Evolutionary conservation across 129 eudicot species (phyloP), one percentile per base, ranked within the genome.

Genomic region (Helianthus tuberosus): DNA sequence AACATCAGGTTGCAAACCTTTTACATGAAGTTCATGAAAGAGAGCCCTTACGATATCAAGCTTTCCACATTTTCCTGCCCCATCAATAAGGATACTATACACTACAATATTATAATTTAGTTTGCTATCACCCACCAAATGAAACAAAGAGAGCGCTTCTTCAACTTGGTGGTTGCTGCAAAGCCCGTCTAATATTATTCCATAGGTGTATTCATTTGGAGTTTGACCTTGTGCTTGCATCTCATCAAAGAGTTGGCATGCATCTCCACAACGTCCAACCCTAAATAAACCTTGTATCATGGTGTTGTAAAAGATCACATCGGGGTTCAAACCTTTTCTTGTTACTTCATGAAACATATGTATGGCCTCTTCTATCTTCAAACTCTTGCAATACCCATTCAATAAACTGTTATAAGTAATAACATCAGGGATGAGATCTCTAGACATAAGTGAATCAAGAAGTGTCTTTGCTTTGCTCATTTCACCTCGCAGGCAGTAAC

Each of bases 161-260:
- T 29, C 66, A 14, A 61, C 16, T 11, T 61, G 41, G 29, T 29
- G 44, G 44, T 61, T 61, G 44, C 11, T 61, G 17, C 66, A 61
- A 61, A 69, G 75, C 15, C 48, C 63, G 27, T 69, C 48, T 32
- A 69, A 3, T 15, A 65, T 46, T 39, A 41, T 65, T 65, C 70
- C 3, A 29, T 61, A 61, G 1, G 66, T 61, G 17, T 0, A 29
- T 11, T 29, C 10, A 61, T 61, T 3, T 14, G 70, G 53, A 5
- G 15, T 8, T 16, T 17, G 36, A 8, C 70, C 70, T 65, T 65
- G 51, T 41, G n/a, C 32, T 4, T 1, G 35, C 70, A 43, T 65
- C 70, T 65, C 53, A 16, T 46, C 51, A 43, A 65, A 65, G n/a
- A 65, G 53, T 48, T 48, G 10, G 52, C 52, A 4, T 48, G 52